These are phyloP conservation scores for Gentiana dahurica DNA, from an alignment of 257 asterid genomes.

Conservation along the genomic window DNA sequence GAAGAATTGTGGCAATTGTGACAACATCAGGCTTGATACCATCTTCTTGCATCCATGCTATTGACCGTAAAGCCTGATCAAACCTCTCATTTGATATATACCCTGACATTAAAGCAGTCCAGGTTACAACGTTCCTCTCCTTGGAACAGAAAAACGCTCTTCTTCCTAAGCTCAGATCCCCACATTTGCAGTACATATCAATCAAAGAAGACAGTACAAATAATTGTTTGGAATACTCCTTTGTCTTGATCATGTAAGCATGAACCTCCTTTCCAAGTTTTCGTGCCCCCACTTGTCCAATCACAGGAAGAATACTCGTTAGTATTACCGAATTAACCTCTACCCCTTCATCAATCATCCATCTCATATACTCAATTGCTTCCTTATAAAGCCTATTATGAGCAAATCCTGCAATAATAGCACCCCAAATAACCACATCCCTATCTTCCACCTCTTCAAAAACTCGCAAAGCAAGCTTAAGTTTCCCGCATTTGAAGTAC, in stretches of 20 bases:
- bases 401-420: slow-evolving; percentile 78
- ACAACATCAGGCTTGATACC: slow-evolving; percentile 78
- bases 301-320: slow-evolving; percentile 58
- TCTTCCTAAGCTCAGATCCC: slow-evolving; percentile 72
- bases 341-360: slow-evolving; percentile 50
- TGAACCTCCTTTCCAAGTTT: slow-evolving; percentile 73
- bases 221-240: slow-evolving; percentile 51
- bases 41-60: slow-evolving; percentile 96
- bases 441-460: slow-evolving; percentile 64
- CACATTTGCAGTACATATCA: slow-evolving; percentile 90
- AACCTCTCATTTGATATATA: slow-evolving; percentile 62
- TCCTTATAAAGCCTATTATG: slow-evolving; percentile 69
- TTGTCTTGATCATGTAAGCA: slow-evolving; percentile 70
- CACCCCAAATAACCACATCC: slow-evolving; percentile 87
- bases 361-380: slow-evolving; percentile 60
- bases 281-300: slow-evolving; percentile 50
- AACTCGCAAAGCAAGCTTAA: slow-evolving; percentile 45
- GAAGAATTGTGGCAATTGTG: slow-evolving; percentile 77
- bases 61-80: slow-evolving; percentile 71
- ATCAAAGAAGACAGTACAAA: slow-evolving; percentile 69
- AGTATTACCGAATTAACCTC: slow-evolving; percentile 62
- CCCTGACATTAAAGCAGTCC: slow-evolving; percentile 91
- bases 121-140: slow-evolving; percentile 64
- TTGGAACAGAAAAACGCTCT: slow-evolving; percentile 62
- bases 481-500: slow-evolving; percentile 90